Evolutionary conservation across 2,329 filamentous ascomycete genomes (phyloP).

Genomic region (Pseudohalonectria lignicola): DNA sequence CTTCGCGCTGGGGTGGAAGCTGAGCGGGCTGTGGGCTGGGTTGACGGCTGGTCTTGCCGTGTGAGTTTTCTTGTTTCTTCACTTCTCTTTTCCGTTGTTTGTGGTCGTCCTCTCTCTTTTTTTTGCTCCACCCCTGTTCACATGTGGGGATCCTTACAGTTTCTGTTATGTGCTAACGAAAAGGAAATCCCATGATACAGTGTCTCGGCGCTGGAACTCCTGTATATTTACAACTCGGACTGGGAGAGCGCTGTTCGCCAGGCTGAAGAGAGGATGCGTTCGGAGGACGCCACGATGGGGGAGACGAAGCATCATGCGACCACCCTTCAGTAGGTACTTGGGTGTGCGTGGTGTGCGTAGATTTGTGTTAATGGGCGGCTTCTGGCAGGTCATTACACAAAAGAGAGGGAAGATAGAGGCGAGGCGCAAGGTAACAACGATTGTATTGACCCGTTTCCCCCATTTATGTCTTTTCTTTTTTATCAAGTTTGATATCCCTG

Average conservation of each 20-base stretch:
- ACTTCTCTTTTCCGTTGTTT: not conserved
- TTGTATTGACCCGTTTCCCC: too few relatives aligned
- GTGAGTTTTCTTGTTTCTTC: constrained; percentile 9
- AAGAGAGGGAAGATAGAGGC: too few relatives aligned
- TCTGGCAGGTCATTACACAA: too few relatives aligned
- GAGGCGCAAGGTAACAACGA: too few relatives aligned
- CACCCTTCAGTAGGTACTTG: too few relatives aligned
- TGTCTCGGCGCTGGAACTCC: constrained; percentile 12
- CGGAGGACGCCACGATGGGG: constrained; percentile 1
- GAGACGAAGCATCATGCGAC: constrained; percentile 1
- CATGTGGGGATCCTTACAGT: too few relatives aligned
- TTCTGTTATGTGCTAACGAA: not conserved
- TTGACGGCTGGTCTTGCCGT: constrained; percentile 47
- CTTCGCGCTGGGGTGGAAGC: constrained; percentile 52
- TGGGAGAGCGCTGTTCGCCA: constrained; percentile 10
- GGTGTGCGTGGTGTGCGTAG: too few relatives aligned
- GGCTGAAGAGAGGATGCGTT: constrained; percentile 3
- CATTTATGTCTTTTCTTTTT: too few relatives aligned
- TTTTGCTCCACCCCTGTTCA: too few relatives aligned
- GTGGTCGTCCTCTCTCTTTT: not conserved
- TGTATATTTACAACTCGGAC: constrained; percentile 13
- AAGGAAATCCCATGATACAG: constrained; percentile 3
- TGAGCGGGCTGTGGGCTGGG: constrained; percentile 58
- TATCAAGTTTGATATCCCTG: too few relatives aligned
- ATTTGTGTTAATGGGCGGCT: too few relatives aligned